Base-by-base conservation (phyloP, 2,329 filamentous ascomycete species). In the Pestalotiopsis sp. region DNA sequence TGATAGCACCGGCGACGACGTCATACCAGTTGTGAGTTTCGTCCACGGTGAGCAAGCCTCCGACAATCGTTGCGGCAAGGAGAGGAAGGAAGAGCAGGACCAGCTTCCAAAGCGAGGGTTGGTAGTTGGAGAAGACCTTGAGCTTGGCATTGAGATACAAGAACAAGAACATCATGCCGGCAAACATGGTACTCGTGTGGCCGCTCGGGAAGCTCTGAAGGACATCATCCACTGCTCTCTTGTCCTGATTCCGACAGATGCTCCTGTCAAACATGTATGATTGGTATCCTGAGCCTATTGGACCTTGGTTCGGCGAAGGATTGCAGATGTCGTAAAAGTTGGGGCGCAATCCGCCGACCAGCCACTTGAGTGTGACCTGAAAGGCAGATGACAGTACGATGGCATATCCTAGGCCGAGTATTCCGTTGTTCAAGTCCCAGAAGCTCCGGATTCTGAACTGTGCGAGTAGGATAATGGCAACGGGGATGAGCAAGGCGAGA, bases 121-220 rank as follows among this genome's bases (percentile, higher is more conserved):
- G 89, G 75, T 91, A 88, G 76, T 92, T 89, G 23, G 86, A 83
- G 81, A 87, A 92, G 65, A 92, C 86, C 80, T 93, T 93, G 52
- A 93, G 81, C 80, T 93, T 93, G 41, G 89, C 91, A 74, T 93
- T 92, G 31, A 92, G 82, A 81, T 92, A 93, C 12, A 93, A 81
- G 72, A 85, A 90, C 7, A 93, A 79, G 75, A 88, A 93, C 7
- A 89, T 83, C 70, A 88, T 89, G 2, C 88, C 88, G 0, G 90
- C 88, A 69, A 90, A 91, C 0, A 89, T 89, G 1, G 87, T 88
- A 0, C 89, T 90, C 1, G 89, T 86, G 77, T 93, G 91, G 0
- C 91, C 91, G 5, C 89, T 91, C 0, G 91, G 91, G 73, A 93
- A 91, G 1, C 87, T 88, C 49, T 90, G 88, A 41, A 92, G 83